Percentiles rank a stretch among this genome's conserved stretches.
phyloP scores from a whole-genome alignment of 2,329 filamentous ascomycete species.

The Pestalotiopsis fici region DNA sequence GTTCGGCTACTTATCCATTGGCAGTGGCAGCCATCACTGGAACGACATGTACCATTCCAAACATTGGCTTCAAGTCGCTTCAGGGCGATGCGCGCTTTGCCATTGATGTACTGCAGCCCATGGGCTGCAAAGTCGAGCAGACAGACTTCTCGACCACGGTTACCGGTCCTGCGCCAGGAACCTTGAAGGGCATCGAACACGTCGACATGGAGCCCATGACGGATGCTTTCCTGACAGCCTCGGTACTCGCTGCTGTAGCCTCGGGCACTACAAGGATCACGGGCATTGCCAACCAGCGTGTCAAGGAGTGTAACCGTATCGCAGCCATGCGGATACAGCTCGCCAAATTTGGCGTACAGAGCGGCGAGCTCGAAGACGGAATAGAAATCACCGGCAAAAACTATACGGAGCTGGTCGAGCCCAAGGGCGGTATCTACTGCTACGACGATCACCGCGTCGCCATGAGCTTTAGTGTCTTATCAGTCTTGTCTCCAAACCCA shows the following conservation, averaged over 20 bases:
- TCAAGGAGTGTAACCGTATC: constrained; percentile 98
- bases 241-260: constrained; percentile 87
- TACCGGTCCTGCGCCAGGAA: constrained; percentile 77
- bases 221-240: constrained; percentile 94
- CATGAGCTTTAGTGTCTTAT: constrained; percentile 95
- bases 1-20: constrained; percentile 93
- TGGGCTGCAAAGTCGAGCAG: constrained; percentile 92
- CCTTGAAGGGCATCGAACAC: constrained; percentile 73
- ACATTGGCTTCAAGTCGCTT: constrained; percentile 88
- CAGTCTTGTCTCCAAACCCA: constrained; percentile 68
- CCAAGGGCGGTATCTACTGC: constrained; percentile 75
- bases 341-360: constrained; percentile 87
- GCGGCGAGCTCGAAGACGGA: constrained; percentile 90
- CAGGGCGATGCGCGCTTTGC: constrained; percentile 96
- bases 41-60: constrained; percentile 92
- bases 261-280: constrained; percentile 81
- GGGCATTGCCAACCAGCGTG: constrained; percentile 95
- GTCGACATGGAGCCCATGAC: constrained; percentile 99
- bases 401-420: constrained; percentile 48
- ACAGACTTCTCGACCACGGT: constrained; percentile 87
- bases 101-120: constrained; percentile 82
- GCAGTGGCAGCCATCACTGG: constrained; percentile 94
- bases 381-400: constrained; percentile 69
- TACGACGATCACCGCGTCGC: constrained; percentile 98
- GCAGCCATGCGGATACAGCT: constrained; percentile 93